Conservation (phyloP, 805 yeast genomes). For the Starmerella lactis-condensi region DNA sequence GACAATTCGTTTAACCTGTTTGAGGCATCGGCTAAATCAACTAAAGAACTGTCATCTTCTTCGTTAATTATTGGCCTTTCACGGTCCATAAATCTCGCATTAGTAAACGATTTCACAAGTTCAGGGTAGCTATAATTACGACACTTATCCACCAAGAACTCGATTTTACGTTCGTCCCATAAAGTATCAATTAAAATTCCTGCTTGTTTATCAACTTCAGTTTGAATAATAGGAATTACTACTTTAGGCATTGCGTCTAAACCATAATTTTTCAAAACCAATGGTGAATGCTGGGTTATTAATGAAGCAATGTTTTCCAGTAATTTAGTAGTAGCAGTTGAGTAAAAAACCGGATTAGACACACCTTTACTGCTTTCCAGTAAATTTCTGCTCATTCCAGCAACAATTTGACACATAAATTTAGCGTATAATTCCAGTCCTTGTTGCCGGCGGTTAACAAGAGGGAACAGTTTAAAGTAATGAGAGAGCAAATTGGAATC, state of each 20-base stretch:
- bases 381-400: conserved; percentile 55
- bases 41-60: conserved; percentile 4
- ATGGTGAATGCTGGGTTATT: conserved; percentile 66
- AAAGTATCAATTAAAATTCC: conserved; percentile 76
- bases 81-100: background rate
- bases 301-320: conserved; percentile 74
- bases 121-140: conserved; percentile 36
- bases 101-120: conserved; percentile 19
- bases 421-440: conserved; percentile 71
- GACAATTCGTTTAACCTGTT: conserved; percentile 51
- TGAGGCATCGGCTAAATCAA: conserved; percentile 46
- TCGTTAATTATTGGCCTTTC: background rate
- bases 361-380: conserved; percentile 22
- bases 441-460: conserved; percentile 48
- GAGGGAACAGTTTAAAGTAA: conserved; percentile 73
- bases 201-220: conserved; percentile 83
- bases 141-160: conserved; percentile 36
- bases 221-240: conserved; percentile 57
- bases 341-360: conserved; percentile 20
- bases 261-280: conserved; percentile 62
- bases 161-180: conserved; percentile 50
- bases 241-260: conserved; percentile 30
- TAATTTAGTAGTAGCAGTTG: conserved; percentile 28
- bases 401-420: conserved; percentile 70
- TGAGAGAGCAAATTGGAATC: conserved; percentile 56